phyloP scores from a whole-genome alignment of 179 eudicot species.

The Sideroxylon spinosum region DNA sequence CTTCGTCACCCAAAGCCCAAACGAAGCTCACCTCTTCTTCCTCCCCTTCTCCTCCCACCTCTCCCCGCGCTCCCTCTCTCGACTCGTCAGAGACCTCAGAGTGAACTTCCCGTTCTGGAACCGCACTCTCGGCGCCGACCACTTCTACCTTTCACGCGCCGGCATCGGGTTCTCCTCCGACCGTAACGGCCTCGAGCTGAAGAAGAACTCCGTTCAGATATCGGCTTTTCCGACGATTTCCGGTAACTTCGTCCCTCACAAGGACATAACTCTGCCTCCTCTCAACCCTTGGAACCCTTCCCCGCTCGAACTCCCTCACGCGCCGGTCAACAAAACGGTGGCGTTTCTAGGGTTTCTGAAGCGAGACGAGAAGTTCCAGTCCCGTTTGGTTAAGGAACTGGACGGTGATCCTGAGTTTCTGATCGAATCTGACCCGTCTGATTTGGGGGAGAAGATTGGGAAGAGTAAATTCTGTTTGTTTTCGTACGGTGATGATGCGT shows the following conservation, averaged over 20 bases:
- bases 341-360: constrained; percentile 21
- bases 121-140: constrained; percentile 82
- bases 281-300: neutral
- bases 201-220: constrained; percentile 67
- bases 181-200: constrained; percentile 67
- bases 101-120: constrained; percentile 63
- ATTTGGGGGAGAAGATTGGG: constrained; percentile 13
- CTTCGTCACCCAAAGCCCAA: constrained; percentile 52
- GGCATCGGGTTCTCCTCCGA: constrained; percentile 45
- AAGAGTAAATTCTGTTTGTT: constrained; percentile 59
- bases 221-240: constrained; percentile 48
- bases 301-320: constrained; percentile 13
- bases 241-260: constrained; percentile 70
- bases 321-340: constrained; percentile 16
- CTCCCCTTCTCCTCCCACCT: constrained; percentile 45
- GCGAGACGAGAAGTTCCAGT: constrained; percentile 8
- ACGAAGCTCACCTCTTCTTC: constrained; percentile 69
- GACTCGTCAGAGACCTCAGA: constrained; percentile 40
- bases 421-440: constrained; percentile 39
- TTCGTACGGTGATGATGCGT: constrained; percentile 35
- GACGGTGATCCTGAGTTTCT: constrained; percentile 35
- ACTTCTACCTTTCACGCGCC: constrained; percentile 55
- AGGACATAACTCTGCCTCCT: constrained; percentile 65
- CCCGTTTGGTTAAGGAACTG: constrained; percentile 31
- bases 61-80: constrained; percentile 54